Evolutionary conservation across 345 rosid species (phyloP).

Genomic region (Salix brachista): DNA sequence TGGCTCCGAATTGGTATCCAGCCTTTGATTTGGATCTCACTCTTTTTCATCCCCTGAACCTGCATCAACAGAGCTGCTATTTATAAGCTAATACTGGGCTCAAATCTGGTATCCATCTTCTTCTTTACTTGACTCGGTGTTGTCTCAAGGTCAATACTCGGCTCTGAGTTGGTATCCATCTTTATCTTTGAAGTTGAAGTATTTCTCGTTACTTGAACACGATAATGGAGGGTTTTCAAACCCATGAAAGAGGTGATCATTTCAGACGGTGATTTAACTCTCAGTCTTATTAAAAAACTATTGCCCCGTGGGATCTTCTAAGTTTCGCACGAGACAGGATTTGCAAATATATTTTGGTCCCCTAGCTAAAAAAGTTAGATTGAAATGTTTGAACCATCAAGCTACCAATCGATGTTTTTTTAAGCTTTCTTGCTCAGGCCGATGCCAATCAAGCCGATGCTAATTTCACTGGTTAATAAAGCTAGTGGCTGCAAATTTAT

Average conservation of each 20-base stretch:
- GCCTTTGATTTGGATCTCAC: no score
- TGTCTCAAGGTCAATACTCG: not conserved
- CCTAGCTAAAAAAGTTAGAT: conserved; percentile 2
- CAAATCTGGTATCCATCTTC: no score
- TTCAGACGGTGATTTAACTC: not conserved
- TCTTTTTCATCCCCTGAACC: no score
- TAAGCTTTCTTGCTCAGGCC: not conserved
- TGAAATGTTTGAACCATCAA: conserved; percentile 14
- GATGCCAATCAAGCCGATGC: not conserved
- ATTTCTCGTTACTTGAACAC: not conserved
- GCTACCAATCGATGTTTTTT: not conserved
- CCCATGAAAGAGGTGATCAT: not conserved
- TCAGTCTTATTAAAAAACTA: not conserved
- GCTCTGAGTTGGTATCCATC: not conserved
- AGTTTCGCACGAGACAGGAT: not conserved
- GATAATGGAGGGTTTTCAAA: not conserved
- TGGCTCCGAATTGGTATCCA: no score
- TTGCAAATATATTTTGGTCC: not conserved
- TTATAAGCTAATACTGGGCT: no score
- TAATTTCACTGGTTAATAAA: not conserved
- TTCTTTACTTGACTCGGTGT: no score
- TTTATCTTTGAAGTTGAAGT: not conserved
- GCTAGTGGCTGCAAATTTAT: not conserved
- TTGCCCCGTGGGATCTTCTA: not conserved
- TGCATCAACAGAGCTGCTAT: no score